Percentiles rank a stretch among this genome's conserved stretches.
These are phyloP conservation scores for Fraxinus baroniana DNA, from an alignment of 305 asterid genomes.

Conservation along the genomic window DNA sequence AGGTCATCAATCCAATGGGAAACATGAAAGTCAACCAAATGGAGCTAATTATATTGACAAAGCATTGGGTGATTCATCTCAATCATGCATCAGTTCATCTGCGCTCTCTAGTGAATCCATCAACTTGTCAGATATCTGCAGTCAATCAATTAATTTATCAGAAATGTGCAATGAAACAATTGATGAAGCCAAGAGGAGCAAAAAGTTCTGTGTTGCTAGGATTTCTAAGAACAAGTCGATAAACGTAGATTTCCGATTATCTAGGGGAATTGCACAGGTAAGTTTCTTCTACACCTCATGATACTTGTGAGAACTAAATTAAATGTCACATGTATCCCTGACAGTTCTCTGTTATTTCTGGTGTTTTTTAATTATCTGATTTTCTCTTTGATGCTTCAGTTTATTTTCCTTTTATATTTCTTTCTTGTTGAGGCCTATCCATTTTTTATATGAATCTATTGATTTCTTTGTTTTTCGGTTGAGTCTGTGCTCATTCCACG, in stretches of 20 bases:
- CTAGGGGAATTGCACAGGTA: conserved; percentile 98
- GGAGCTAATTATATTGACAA: conserved; percentile 46
- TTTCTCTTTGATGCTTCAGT: conserved; percentile 17
- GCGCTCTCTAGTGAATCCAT: conserved; percentile 39
- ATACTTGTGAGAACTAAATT: conserved; percentile 24
- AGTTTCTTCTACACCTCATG: conserved; percentile 21
- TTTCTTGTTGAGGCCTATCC: not conserved
- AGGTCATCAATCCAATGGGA: conserved; percentile 26
- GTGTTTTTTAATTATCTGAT: conserved; percentile 3
- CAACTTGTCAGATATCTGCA: conserved; percentile 49
- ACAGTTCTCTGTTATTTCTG: conserved; percentile 13
- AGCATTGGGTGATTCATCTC: conserved; percentile 38
- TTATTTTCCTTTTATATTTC: conserved; percentile 9
- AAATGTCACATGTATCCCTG: conserved; percentile 19
- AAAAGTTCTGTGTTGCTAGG: conserved; percentile 69
- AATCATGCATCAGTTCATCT: conserved; percentile 39
- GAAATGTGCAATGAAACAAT: conserved; percentile 52
- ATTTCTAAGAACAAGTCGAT: conserved; percentile 79
- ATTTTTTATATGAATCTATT: conserved; percentile 16
- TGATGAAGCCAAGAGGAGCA: conserved; percentile 59
- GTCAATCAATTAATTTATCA: conserved; percentile 50
- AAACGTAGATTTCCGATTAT: conserved; percentile 90
- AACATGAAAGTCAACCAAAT: conserved; percentile 37
- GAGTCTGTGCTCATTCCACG: not conserved
- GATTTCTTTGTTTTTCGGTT: conserved; percentile 3